Evolutionary conservation across 2,329 filamentous ascomycete species (phyloP).

Genomic region (Teratosphaeria viscida): DNA sequence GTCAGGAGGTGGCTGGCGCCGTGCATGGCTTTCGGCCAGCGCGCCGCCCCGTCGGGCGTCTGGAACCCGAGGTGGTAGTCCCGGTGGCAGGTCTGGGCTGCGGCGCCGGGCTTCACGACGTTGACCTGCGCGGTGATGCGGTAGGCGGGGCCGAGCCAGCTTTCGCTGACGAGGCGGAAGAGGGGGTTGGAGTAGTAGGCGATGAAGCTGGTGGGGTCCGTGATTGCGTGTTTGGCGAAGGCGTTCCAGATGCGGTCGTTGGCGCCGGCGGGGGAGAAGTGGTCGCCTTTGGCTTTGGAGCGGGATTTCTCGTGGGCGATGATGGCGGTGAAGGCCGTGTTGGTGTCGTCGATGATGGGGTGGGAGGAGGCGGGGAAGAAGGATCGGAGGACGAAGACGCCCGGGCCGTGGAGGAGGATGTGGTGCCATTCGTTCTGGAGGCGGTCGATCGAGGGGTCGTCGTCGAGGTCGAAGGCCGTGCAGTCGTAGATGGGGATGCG

Average conservation of each 20-base stretch:
- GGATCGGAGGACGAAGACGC: slow-evolving; percentile 47
- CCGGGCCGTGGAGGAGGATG: slow-evolving; percentile 46
- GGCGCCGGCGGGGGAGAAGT: slow-evolving; percentile 46
- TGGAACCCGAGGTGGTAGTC: slow-evolving; percentile 59
- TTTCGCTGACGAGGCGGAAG: slow-evolving; percentile 41
- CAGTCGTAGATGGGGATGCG: slow-evolving; percentile 50
- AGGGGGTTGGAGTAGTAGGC: slow-evolving; percentile 52
- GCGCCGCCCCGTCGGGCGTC: slow-evolving; percentile 35
- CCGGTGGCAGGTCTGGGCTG: slow-evolving; percentile 48
- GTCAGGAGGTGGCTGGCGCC: slow-evolving; percentile 48
- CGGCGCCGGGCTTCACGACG: slow-evolving; percentile 49
- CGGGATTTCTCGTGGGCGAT: slow-evolving; percentile 33
- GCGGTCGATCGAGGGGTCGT: slow-evolving; percentile 20
- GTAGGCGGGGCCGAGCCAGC: slow-evolving; percentile 52
- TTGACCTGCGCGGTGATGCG: slow-evolving; percentile 54
- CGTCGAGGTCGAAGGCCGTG: slow-evolving; percentile 25
- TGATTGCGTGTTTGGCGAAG: slow-evolving; percentile 49
- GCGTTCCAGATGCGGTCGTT: slow-evolving; percentile 59
- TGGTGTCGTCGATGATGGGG: slow-evolving; percentile 36
- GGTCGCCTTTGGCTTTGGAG: slow-evolving; percentile 42
- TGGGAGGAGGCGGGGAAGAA: slow-evolving; percentile 35
- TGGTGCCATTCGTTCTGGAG: slow-evolving; percentile 54
- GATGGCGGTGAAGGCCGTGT: slow-evolving; percentile 38
- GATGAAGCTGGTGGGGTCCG: slow-evolving; percentile 43
- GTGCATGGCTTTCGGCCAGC: slow-evolving; percentile 45